These are phyloP conservation scores for Dioszegia crocea DNA, from an alignment of 768 basidiomycete genomes.

Conservation along the genomic window DNA sequence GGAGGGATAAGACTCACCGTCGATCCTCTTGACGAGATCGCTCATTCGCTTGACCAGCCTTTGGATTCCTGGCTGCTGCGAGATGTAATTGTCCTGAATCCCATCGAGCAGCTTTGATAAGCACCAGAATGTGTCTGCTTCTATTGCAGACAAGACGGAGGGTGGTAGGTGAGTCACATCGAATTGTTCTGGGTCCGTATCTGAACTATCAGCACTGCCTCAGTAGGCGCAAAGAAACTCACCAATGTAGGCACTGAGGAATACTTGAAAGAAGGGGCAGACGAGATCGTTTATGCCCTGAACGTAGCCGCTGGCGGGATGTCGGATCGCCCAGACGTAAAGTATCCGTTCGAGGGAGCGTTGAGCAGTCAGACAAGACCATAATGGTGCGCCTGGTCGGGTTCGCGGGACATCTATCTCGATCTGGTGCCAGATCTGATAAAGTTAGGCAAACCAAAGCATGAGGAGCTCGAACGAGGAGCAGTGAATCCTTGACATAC, in stretches of 20 bases:
- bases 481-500: slow-evolving; percentile 14
- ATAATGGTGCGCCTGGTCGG: slow-evolving; percentile 79
- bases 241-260: slow-evolving; percentile 93
- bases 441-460: too few species aligned
- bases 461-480: background rate
- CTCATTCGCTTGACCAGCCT: slow-evolving; percentile 89
- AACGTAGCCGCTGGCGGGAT: slow-evolving; percentile 97
- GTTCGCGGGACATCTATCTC: slow-evolving; percentile 97
- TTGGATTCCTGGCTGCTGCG: slow-evolving; percentile 93
- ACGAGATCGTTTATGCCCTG: slow-evolving; percentile 99
- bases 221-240: too few species aligned
- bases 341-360: slow-evolving; percentile 88
- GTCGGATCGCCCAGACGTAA: slow-evolving; percentile 98
- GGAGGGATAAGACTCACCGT: slow-evolving; percentile 36
- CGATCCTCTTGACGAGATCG: slow-evolving; percentile 64
- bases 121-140: slow-evolving; percentile 99
- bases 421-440: slow-evolving; percentile 95
- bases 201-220: slow-evolving; percentile 55
- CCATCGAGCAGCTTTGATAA: slow-evolving; percentile 90
- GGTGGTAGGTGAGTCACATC: slow-evolving; percentile 72
- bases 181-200: slow-evolving; percentile 83
- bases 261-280: slow-evolving; percentile 96
- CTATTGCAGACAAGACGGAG: slow-evolving; percentile 72
- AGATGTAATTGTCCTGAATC: slow-evolving; percentile 97
- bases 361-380: slow-evolving; percentile 87